Evolutionary conservation across 2,329 filamentous ascomycete species (phyloP), one percentile per base, ranked within the genome.

Genomic region (Diatrype stigma): DNA sequence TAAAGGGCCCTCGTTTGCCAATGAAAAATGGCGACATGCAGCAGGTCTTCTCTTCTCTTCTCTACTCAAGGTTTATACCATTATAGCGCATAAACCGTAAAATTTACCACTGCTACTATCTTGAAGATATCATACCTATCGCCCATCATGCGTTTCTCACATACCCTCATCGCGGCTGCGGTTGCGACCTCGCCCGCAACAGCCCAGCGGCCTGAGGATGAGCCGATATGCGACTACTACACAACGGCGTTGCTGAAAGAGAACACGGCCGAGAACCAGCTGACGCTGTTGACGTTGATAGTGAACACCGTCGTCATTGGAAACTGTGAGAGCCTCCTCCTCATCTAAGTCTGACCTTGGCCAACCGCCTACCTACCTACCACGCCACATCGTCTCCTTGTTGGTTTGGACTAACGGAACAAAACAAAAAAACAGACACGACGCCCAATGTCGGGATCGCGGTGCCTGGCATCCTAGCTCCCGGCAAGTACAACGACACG

Each of bases 231-330:
- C 67, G 81, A 85, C 69, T 82, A 83, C 67, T 85, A 85, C 67
- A 84, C 81, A 32, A 80, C 72, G 3, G 75, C 77, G n/a, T 64
- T 84, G 11, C 70, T 84, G 49, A 78, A 73, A 64, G 71, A 81
- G 37, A 85, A 84, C 70, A 84, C 76, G 35, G 77, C 78, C 17
- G 73, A 70, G 28, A 84, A 82, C 63, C 81, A 86, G 64, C 67
- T 73, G 49, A 77, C 73, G 1, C 69, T 85, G 2, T 59, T 85
- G 59, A 81, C 76, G 2, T 68, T 80, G 1, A 64, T 85, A 3
- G 80, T 85, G 59, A 85, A 85, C 67, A 84, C 80, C 6, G 82
- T 77, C 19, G 79, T 85, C 54, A 81, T 84, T 57, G 82, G 82
- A n/a, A 83, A 82, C 65, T 82, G 75, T 77, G 62, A 57, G 71